phyloP scores from a whole-genome alignment of 805 yeast genomes.

The Lachancea sp. region DNA sequence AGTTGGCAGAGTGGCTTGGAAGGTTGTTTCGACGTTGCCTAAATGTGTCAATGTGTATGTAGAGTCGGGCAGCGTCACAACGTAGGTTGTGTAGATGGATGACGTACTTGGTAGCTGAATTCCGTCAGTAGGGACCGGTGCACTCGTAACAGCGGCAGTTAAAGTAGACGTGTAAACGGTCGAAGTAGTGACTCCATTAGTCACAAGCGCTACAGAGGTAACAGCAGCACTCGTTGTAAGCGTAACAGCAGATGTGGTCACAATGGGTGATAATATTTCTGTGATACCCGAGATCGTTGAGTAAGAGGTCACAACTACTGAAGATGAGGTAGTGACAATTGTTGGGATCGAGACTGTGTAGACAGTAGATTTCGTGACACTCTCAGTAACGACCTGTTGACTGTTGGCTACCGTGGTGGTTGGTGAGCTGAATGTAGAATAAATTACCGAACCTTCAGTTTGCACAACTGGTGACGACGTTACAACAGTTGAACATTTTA shows the following conservation, averaged over 20 bases:
- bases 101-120: not conserved
- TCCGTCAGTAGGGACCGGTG: not conserved
- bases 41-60: conserved; percentile 1
- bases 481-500: conserved; percentile 1
- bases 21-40: conserved; percentile 1
- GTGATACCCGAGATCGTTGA: conserved; percentile 1
- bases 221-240: not conserved
- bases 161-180: conserved; percentile 1
- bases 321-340: not conserved
- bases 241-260: conserved; percentile 3
- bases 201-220: conserved; percentile 3
- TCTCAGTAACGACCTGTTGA: conserved; percentile 1
- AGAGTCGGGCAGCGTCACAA: conserved; percentile 1
- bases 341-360: conserved; percentile 1
- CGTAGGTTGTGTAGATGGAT: conserved; percentile 1
- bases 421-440: conserved; percentile 2
- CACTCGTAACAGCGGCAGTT: conserved; percentile 4
- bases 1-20: not conserved
- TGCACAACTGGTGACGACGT: not conserved
- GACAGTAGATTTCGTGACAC: conserved; percentile 1
- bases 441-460: conserved; percentile 1
- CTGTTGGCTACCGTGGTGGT: not conserved
- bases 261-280: not conserved
- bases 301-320: not conserved
- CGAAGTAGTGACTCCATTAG: not conserved